Percentiles rank a stretch among this genome's conserved stretches.
phyloP scores from a whole-genome alignment of 192 early-diverging fungal species.

The Coemansia sp. region DNA sequence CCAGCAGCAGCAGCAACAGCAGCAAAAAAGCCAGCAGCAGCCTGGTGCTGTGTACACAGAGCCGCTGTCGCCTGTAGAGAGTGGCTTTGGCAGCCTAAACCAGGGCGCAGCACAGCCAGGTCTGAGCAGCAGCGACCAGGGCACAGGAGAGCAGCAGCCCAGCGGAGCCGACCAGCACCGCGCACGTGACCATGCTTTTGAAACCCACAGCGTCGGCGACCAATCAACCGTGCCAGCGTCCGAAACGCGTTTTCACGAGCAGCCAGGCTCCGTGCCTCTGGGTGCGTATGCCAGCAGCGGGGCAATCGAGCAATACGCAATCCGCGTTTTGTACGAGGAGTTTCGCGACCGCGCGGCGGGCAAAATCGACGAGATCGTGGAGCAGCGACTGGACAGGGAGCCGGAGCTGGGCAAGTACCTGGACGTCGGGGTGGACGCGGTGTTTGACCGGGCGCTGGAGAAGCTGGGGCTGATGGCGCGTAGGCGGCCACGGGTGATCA shows the following conservation, averaged over 20 bases:
- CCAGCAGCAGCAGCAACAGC: conserved; percentile 16
- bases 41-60: neutral
- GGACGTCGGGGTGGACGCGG: conserved; percentile 66
- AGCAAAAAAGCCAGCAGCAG: neutral
- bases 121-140: no score
- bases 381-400: conserved; percentile 59
- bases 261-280: no score
- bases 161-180: neutral
- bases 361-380: conserved; percentile 45
- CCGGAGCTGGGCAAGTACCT: conserved; percentile 61
- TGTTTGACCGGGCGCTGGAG: conserved; percentile 78
- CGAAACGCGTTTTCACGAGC: no score
- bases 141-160: no score
- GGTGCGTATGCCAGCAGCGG: neutral
- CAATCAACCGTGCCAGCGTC: no score
- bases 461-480: conserved; percentile 79
- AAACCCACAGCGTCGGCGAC: no score
- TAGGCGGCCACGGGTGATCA: conserved; percentile 83
- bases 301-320: conserved; percentile 43
- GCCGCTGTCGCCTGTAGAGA: conserved; percentile 20
- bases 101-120: no score
- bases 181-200: neutral
- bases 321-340: conserved; percentile 50
- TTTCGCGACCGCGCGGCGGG: conserved; percentile 39
- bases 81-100: no score